phyloP scores from a whole-genome alignment of 768 basidiomycete genomes.

The Clavulina sp. region DNA sequence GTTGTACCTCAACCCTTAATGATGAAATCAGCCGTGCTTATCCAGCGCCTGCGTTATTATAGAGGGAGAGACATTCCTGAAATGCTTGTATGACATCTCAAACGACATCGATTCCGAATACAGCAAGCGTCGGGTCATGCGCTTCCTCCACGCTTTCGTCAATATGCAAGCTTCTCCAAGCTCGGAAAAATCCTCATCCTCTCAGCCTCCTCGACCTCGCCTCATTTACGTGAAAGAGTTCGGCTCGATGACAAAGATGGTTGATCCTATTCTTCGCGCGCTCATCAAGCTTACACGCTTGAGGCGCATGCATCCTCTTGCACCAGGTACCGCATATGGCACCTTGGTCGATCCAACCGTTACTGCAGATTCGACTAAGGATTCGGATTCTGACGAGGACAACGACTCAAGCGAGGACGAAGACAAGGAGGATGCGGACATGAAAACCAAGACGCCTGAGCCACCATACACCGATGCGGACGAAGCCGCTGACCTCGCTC shows the following conservation, averaged over 20 bases:
- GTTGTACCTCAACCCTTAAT: background rate
- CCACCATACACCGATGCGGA: background rate
- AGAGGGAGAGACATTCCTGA: background rate
- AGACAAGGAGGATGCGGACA: too few relatives aligned
- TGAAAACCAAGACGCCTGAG: too few relatives aligned
- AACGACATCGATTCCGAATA: background rate
- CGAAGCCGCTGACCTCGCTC: background rate
- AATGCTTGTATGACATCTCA: background rate
- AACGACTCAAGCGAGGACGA: too few relatives aligned
- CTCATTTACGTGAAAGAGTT: slow-evolving; percentile 76
- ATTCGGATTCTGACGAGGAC: background rate
- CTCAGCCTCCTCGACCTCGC: too few relatives aligned
- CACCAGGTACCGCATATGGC: background rate
- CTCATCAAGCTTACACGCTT: background rate
- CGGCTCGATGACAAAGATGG: slow-evolving; percentile 36
- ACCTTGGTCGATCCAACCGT: background rate
- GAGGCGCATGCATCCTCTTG: background rate
- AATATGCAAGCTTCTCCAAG: background rate
- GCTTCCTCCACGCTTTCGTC: background rate
- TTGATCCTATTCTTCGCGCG: background rate
- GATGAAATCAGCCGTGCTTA: background rate
- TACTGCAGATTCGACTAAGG: background rate
- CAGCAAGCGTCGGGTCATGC: background rate
- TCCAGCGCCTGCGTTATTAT: background rate
- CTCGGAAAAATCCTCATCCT: background rate